phyloP scores from a whole-genome alignment of 148 eudicot species.

The Fallopia convolvulus region DNA sequence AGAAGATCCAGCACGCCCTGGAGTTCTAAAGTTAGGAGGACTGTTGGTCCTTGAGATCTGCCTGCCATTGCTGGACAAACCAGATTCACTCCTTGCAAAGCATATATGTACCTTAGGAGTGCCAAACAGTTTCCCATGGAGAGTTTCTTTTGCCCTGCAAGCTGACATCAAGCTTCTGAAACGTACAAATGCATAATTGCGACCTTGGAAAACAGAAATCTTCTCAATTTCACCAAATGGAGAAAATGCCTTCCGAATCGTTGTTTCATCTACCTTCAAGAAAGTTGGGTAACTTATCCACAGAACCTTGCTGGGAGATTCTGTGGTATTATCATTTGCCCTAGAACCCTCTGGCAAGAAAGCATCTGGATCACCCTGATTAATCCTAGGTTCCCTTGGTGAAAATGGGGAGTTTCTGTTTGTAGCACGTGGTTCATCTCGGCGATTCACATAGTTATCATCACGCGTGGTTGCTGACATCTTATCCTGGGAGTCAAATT shows the following conservation, averaged over 20 bases:
- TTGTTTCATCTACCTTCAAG: slow-evolving; percentile 58
- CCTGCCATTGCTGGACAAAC: slow-evolving; percentile 44
- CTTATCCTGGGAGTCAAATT: slow-evolving; percentile 56
- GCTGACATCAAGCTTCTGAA: slow-evolving; percentile 51
- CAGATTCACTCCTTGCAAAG: slow-evolving; percentile 59
- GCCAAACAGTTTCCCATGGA: slow-evolving; percentile 74
- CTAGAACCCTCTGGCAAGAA: slow-evolving; percentile 33
- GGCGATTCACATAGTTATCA: slow-evolving; percentile 33
- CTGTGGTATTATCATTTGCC: slow-evolving; percentile 32
- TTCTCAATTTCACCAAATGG: slow-evolving; percentile 84
- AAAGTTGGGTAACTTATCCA: slow-evolving; percentile 79
- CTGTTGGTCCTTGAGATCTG: slow-evolving; percentile 19
- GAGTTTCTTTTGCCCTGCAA: slow-evolving; percentile 68
- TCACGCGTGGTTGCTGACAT: slow-evolving; percentile 41
- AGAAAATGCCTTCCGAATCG: slow-evolving; percentile 61
- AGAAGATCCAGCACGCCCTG: slow-evolving; percentile 36
- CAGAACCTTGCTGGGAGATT: slow-evolving; percentile 63
- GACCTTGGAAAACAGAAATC: slow-evolving; percentile 73
- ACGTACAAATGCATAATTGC: slow-evolving; percentile 69
- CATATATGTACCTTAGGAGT: slow-evolving; percentile 78
- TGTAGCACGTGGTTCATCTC: slow-evolving; percentile 41
- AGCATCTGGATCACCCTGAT: slow-evolving; percentile 41
- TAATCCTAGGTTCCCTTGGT: slow-evolving; percentile 44
- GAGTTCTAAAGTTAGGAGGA: slow-evolving; percentile 37
- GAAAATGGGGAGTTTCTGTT: slow-evolving; percentile 43